Base-by-base conservation (phyloP, 73 alveolate species). In the Stentor coeruleus region DNA sequence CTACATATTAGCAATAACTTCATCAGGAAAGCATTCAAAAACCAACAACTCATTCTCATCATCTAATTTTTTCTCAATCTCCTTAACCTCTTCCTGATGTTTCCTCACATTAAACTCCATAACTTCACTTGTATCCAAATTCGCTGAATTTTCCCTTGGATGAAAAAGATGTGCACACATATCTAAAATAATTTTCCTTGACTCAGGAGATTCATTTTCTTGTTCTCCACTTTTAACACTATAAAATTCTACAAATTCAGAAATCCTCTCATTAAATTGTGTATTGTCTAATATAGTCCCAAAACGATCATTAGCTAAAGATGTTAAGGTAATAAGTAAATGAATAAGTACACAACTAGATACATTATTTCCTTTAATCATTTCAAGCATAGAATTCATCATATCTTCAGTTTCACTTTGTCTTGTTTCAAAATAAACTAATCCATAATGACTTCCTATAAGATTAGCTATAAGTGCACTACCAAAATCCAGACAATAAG, bases 131-230 rank as follows among this genome's bases (percentile, higher is more conserved):
- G 79, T 66, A 66, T 66, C 37, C 37, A 66, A 66, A 66, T 31
- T 66, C 40, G 40, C 37, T 26, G 79, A 37, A 20, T 33, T 20
- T 20, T 66, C 79, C 37, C 79, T 66, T 33, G 79, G 79, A 66
- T 66, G 79, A 31, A 66, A 66, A 20, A 66, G 39, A 66, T 66
- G 79, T 26, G 79, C 79, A 33, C 79, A 66, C 79, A 66, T 66
- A 31, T 66, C 79, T 40, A 66, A 2, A 2, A 66, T 66, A 31
- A 66, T 66, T 66, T 66, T 66, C 33, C 79, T 66, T 20, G 20
- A 28, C 33, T 66, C 79, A 14, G 79, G 79, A 2, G 20, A 20
- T 66, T 66, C 79, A 2, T 66, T 66, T 66, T 66, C 79, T 40
- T 20, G 79, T 31, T 66, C 79, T 66, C 40, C n/a, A 66, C 40